These are phyloP conservation scores for Heliosperma pusillum DNA, from an alignment of 148 eudicot genomes.

Conservation along the genomic window DNA sequence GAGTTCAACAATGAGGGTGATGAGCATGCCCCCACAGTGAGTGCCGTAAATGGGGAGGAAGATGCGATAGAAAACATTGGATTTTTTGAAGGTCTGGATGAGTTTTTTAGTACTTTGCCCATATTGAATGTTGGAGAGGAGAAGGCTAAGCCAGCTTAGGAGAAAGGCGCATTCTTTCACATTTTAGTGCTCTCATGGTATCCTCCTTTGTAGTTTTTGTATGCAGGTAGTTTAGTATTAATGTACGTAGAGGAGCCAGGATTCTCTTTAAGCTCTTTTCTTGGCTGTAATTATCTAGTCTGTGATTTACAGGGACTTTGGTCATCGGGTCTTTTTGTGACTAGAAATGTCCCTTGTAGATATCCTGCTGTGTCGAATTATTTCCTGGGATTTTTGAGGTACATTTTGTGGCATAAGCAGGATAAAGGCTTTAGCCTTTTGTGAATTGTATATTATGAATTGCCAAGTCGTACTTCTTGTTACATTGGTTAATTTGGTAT, in stretches of 20 bases:
- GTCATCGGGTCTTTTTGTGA: conserved; percentile 24
- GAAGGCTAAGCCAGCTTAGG: conserved; percentile 50
- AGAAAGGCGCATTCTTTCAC: conserved; percentile 14
- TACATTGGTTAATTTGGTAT: background rate
- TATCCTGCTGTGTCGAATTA: conserved; percentile 30
- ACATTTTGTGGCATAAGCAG: conserved; percentile 14
- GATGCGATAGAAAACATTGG: conserved; percentile 39
- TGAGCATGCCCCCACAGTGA: conserved; percentile 42
- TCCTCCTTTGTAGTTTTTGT: conserved; percentile 24
- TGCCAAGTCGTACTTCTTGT: conserved; percentile 7
- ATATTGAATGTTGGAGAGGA: conserved; percentile 51
- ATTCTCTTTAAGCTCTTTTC: conserved; percentile 19
- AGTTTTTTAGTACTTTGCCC: conserved; percentile 46
- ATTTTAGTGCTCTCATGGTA: conserved; percentile 11
- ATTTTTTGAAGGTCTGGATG: conserved; percentile 48
- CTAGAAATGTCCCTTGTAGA: conserved; percentile 28
- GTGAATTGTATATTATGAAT: conserved; percentile 20
- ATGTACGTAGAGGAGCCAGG: conserved; percentile 34
- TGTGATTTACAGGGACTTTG: conserved; percentile 35
- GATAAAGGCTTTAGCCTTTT: conserved; percentile 12
- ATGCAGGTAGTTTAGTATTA: conserved; percentile 36
- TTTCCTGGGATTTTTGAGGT: conserved; percentile 27
- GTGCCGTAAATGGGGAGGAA: conserved; percentile 43
- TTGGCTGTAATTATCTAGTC: conserved; percentile 30
- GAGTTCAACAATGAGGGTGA: conserved; percentile 60